phyloP scores from a whole-genome alignment of 1,284 basidiomycete species.

The Marasmius tenuissimus region DNA sequence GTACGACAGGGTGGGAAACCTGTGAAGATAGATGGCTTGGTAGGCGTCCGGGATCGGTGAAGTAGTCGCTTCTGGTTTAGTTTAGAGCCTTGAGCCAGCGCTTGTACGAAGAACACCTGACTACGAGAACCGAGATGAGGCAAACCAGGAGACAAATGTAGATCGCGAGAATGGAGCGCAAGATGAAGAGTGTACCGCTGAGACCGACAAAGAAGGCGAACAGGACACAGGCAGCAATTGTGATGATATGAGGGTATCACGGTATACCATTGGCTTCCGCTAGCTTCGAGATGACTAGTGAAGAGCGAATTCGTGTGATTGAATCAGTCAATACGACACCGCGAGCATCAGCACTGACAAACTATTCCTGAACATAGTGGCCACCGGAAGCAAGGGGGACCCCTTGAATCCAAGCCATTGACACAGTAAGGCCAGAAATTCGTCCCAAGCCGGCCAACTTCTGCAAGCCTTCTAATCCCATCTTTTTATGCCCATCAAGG shows the following conservation, averaged over 20 bases:
- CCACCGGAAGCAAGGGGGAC: conserved; percentile 52
- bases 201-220: conserved; percentile 67
- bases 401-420: conserved; percentile 60
- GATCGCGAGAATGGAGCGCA: conserved; percentile 69
- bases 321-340: conserved; percentile 50
- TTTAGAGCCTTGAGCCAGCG: conserved; percentile 73
- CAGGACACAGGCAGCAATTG: conserved; percentile 55
- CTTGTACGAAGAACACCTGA: conserved; percentile 74
- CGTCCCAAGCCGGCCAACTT: conserved; percentile 37
- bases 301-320: conserved; percentile 48
- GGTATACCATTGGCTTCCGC: no score
- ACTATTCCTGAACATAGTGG: conserved; percentile 51
- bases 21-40: conserved; percentile 68
- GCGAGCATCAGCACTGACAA: conserved; percentile 43
- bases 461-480: conserved; percentile 7
- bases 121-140: conserved; percentile 60
- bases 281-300: no score
- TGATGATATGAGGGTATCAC: conserved; percentile 64
- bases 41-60: no score
- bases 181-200: conserved; percentile 72
- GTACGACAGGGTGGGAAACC: conserved; percentile 58
- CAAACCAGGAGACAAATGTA: conserved; percentile 72
- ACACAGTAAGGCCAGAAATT: conserved; percentile 36
- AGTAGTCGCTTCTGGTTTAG: conserved; percentile 71
- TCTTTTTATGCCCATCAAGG: conserved; percentile 19